Conservation (phyloP, 176 grass and related monocot genomes). For the Rhipidocladum racemiflorum region DNA sequence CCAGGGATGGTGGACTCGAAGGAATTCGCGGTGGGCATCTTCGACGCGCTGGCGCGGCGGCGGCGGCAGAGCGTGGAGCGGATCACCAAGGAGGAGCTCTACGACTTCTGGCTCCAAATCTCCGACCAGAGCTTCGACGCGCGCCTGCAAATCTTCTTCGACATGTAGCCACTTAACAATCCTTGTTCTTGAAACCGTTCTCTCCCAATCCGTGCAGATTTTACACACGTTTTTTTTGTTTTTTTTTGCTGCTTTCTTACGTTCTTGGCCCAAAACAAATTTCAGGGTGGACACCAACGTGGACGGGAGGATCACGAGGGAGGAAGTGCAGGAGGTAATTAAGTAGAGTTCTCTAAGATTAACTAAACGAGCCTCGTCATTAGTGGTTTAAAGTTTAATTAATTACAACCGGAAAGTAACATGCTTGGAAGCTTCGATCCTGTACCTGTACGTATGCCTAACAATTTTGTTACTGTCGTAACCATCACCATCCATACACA, state of each 20-base stretch:
- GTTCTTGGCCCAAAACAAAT: constrained; percentile 32
- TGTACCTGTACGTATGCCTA: background rate
- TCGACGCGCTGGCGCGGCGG: constrained; percentile 84
- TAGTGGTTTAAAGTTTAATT: background rate
- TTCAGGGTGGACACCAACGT: constrained; percentile 98
- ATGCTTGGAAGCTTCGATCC: background rate
- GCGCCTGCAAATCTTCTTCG: constrained; percentile 97
- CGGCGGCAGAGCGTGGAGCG: constrained; percentile 71
- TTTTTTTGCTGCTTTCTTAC: background rate
- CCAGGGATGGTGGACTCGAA: constrained; percentile 95
- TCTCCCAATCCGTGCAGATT: too few species aligned
- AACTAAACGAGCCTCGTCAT: background rate
- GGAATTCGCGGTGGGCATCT: constrained; percentile 89
- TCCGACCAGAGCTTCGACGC: constrained; percentile 99
- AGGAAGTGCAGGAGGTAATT: constrained; percentile 96
- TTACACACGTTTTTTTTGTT: background rate
- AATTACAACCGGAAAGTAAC: background rate
- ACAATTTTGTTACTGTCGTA: background rate
- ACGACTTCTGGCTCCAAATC: constrained; percentile 99
- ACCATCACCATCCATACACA: background rate
- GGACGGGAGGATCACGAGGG: constrained; percentile 95
- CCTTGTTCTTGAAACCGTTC: too few species aligned
- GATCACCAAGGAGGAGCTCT: constrained; percentile 89
- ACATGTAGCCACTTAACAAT: constrained; percentile 54
- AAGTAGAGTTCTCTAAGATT: constrained; percentile 12